Base-by-base conservation (phyloP, 805 yeast genomes). In the Candida vaughaniae region DNA sequence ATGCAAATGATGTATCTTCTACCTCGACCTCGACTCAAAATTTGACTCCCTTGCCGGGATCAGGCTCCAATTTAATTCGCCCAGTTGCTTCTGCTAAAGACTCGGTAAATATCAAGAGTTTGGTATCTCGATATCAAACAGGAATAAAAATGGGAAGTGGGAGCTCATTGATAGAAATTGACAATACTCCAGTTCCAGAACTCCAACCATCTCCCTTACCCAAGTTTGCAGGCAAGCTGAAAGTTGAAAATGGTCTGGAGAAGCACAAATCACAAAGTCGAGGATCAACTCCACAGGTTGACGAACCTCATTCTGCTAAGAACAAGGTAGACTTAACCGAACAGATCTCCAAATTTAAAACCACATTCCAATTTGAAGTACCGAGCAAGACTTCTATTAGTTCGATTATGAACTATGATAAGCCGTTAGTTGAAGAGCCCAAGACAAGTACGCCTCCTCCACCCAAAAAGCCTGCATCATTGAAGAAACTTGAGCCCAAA, bases 371-470 rank as follows among this genome's bases (percentile, higher is more conserved):
- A 11, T 15, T 39, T 11, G 38, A 30, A 22, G 26, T 22, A 5
- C 46, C 42, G n/a, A 62, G 58, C 48, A 63, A 56, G 34, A 56
- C 73, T 1, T 63, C 70, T 5, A 68, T 68, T 18, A 62, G 58
- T 35, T 61, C 71, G 10, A 60, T 68, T 28, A 66, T 68, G 37
- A 68, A 68, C 46, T 39, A 50, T 9, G 73, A 67, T 26, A 64
- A 29, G 22, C 41, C 48, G 3, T 31, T 37, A 20, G 36, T 58
- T 25, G 60, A 48, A 3, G 53, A 47, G 6, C 19, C 29, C 7
- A 26, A 16, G 26, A 22, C 10, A 3, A 12, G 16, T 16, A 23
- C 46, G 14, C 39, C 43, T 11, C 40, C 48, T 22, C 42, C 48
- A n/a, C 42, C 48, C 9, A 47, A 41, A 27, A 41, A 41, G 31